Percentiles rank a stretch among this genome's conserved stretches.
phyloP scores from a whole-genome alignment of 345 rosid species.

The Brassica cretica region DNA sequence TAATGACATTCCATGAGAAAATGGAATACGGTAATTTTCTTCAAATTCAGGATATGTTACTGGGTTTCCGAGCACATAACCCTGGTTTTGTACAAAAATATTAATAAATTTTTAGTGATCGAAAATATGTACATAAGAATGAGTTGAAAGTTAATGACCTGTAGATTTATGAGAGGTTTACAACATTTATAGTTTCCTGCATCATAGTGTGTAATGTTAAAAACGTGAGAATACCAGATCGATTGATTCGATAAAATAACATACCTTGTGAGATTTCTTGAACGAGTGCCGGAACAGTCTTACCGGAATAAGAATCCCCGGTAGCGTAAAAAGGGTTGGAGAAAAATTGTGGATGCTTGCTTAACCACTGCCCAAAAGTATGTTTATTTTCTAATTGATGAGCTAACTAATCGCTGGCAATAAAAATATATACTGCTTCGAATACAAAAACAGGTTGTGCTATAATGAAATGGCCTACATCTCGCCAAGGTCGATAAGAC shows the following conservation, averaged over 20 bases:
- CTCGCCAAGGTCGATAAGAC: not conserved
- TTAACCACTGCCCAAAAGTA: conserved; percentile 53
- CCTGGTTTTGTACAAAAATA: conserved; percentile 36
- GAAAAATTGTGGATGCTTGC: conserved; percentile 49
- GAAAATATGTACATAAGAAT: not conserved
- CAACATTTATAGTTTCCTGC: conserved; percentile 24
- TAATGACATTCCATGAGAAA: conserved; percentile 49
- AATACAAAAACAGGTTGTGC: not conserved
- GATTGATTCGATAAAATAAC: not conserved
- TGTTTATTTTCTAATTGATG: not conserved
- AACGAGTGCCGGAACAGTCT: conserved; percentile 50
- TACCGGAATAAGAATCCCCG: conserved; percentile 75
- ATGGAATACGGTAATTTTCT: conserved; percentile 40
- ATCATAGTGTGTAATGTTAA: not conserved
- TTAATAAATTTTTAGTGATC: not conserved
- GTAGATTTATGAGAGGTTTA: conserved; percentile 42
- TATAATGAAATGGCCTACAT: not conserved
- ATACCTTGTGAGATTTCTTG: conserved; percentile 42
- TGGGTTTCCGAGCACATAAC: conserved; percentile 55
- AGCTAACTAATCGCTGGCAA: not conserved
- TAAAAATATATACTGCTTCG: not conserved
- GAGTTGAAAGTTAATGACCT: conserved; percentile 22
- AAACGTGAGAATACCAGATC: not conserved
- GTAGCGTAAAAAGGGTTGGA: conserved; percentile 52
- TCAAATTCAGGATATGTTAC: conserved; percentile 35